phyloP scores from a whole-genome alignment of 2,329 filamentous ascomycete genomes.

The Colletotrichum ledebouriae region DNA sequence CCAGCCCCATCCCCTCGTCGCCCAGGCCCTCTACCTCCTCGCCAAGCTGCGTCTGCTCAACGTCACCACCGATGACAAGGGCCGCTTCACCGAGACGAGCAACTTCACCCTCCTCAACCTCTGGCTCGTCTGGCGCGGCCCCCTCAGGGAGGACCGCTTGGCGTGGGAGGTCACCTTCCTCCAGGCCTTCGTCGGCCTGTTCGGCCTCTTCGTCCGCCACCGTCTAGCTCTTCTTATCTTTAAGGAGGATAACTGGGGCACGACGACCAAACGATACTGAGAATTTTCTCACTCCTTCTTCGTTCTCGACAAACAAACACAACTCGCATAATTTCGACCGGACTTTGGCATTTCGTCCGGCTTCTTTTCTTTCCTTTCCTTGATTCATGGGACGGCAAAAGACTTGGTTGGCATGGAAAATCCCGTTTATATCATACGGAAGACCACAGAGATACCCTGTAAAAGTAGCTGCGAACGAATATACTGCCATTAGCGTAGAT shows the following conservation, averaged over 20 bases:
- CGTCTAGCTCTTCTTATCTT: constrained; percentile 89
- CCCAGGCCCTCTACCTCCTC: constrained; percentile 75
- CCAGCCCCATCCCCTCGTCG: constrained; percentile 77
- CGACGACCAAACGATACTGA: constrained; percentile 41
- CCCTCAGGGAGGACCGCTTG: constrained; percentile 87
- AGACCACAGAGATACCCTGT: constrained; percentile 34
- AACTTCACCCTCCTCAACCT: constrained; percentile 96
- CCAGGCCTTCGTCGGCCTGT: constrained; percentile 81
- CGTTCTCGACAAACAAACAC: no score
- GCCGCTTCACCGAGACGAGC: constrained; percentile 81
- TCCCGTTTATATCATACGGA: constrained; percentile 23
- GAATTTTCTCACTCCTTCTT: background rate
- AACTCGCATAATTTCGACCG: background rate
- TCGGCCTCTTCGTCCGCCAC: constrained; percentile 89
- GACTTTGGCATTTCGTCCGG: background rate
- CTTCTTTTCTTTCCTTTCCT: background rate
- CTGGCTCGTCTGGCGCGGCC: constrained; percentile 96
- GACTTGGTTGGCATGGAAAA: background rate
- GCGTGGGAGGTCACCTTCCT: constrained; percentile 84
- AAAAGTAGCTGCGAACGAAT: constrained; percentile 8
- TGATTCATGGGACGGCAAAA: constrained; percentile 12
- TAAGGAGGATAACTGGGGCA: constrained; percentile 83
- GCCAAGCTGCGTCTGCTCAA: constrained; percentile 73
- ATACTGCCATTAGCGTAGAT: background rate
- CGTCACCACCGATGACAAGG: constrained; percentile 75